Evolutionary conservation across 2,329 filamentous ascomycete genomes (phyloP), one percentile per base, ranked within the genome.

Genomic region (Fusarium gaditjirri): DNA sequence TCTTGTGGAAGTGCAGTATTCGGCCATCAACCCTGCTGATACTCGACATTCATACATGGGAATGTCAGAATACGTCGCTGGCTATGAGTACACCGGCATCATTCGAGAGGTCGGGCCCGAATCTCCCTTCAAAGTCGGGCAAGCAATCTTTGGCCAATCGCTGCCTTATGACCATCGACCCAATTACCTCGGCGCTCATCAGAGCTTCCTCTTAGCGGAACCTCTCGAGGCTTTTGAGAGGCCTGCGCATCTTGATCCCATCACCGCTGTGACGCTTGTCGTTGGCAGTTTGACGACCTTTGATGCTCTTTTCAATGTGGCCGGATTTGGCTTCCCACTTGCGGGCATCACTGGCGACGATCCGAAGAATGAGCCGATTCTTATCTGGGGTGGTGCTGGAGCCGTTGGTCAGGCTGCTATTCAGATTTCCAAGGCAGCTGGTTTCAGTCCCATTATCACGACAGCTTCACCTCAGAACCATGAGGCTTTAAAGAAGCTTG

Each of bases 21-120:
- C 69, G 0, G 68, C 58, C 8, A 72, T 71, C n/a, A 71, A 71
- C 0, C 69, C 69, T 3, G 69, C 69, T 9, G 69, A 71, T 16
- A 72, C 68, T 3, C 68, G 68, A 1, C 69, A 71, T 9, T 65
- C 52, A 27, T 69, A 49, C n/a, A 54, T 57, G 63, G 29, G 39
- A 2, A 65, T 56, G 58, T 56, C 58, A 2, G 50, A 65, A 2
- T 64, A 56, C 2, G 49, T 72, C 3, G 54, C 69, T 9, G 69
- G 69, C 5, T 71, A 71, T 2, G 69, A 72, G 19, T 71, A 56
- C 16, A 42, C 41, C 6, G 69, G 69, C 6, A 69, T 50, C 1
- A 41, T 71, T 10, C 44, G 29, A 8, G 16, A 39, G 4, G 9
- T 42, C 1, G 69, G 68, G 0, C 63, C 63, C 3, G 33, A 65